A percentile compares a stretch with the other conserved stretches of the same genome.
Evolutionary conservation across 2,329 filamentous ascomycete genomes (phyloP).

Genomic region (Fusarium camptoceras): DNA sequence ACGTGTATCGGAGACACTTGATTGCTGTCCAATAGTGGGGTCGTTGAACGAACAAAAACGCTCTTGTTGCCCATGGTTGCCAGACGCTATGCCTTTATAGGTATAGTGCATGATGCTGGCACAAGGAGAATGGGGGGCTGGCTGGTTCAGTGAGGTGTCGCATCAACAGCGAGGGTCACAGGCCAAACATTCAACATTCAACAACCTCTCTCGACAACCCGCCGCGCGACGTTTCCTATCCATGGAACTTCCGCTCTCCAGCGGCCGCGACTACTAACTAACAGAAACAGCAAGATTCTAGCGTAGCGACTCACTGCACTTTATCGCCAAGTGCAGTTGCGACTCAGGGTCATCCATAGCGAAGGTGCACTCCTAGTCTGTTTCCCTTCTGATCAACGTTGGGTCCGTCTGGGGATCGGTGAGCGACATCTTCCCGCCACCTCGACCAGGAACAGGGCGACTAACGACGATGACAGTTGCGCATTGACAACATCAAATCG

Average conservation of each 20-base stretch:
- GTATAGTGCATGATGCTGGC: conserved; percentile 39
- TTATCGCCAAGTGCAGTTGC: conserved; percentile 35
- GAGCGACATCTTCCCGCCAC: conserved; percentile 41
- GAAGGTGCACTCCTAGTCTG: conserved; percentile 17
- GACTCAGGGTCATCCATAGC: conserved; percentile 17
- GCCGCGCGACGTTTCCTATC: conserved; percentile 42
- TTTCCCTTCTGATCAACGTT: conserved; percentile 30
- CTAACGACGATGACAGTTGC: conserved; percentile 38
- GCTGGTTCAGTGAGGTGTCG: conserved; percentile 40
- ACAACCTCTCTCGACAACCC: conserved; percentile 39
- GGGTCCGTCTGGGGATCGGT: conserved; percentile 40
- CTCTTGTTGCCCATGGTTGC: conserved; percentile 51
- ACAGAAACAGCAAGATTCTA: conserved; percentile 19
- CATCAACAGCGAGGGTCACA: conserved; percentile 47
- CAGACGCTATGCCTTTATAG: conserved; percentile 38
- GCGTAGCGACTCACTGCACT: conserved; percentile 8
- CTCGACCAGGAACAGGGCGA: conserved; percentile 24
- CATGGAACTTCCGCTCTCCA: conserved; percentile 45
- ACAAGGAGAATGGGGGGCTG: conserved; percentile 46
- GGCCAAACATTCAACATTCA: conserved; percentile 44
- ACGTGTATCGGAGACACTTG: conserved; percentile 37
- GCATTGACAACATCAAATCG: conserved; percentile 17
- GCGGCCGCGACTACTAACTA: conserved; percentile 46
- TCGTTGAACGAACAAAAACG: conserved; percentile 28
- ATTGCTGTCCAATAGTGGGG: conserved; percentile 44